Base-by-base conservation (phyloP, 2,329 filamentous ascomycete genomes). In the Calonectria honghensis region DNA sequence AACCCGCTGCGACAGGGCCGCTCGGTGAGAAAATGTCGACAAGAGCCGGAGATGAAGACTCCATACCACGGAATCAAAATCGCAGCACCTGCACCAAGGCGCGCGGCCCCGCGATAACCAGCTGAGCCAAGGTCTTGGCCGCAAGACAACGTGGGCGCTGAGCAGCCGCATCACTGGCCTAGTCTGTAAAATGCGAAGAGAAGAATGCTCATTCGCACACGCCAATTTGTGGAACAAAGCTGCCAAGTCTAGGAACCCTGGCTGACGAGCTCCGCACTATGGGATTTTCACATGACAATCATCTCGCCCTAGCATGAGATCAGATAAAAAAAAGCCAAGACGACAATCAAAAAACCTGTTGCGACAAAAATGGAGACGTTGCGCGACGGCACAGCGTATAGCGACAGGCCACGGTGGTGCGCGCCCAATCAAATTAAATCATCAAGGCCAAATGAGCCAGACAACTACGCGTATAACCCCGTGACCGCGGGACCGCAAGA, bases 21-120 rank as follows among this genome's bases (percentile, higher is more conserved):
- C 57, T 72, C 78, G 79, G 79, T 79, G 77, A 77, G 64, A 66
- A 70, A 52, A 63, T 54, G 48, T 71, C 27, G 59, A 70, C 70
- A 70, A 67, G 64, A 65, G 70, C 66, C 66, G 54, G 69, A 73
- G 73, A 72, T 71, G 70, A 68, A 27, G 32, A 18, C 10, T 68
- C 48, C 68, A 70, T 71, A 20, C 51, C 51, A 16, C 39, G 70
- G 59, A 73, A 68, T 41, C 59, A 24, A 29, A 45, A 39, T 65
- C 24, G 13, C 61, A 50, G 67, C 52, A 16, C 35, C 31, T 13
- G 27, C 64, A 37, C 16, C n/a, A 57, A 64, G 31, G 51, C 41
- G 31, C 68, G 68, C 35, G 41, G 61, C 52, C 37, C 29, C 48
- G 41, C 16, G 29, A 35, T 27, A 50, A 11, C 24, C 32, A 31